A percentile compares a stretch with the other conserved stretches of the same genome.
These are phyloP conservation scores for Forsythia viridissima DNA, from an alignment of 257 asterid species.

Conservation along the genomic window DNA sequence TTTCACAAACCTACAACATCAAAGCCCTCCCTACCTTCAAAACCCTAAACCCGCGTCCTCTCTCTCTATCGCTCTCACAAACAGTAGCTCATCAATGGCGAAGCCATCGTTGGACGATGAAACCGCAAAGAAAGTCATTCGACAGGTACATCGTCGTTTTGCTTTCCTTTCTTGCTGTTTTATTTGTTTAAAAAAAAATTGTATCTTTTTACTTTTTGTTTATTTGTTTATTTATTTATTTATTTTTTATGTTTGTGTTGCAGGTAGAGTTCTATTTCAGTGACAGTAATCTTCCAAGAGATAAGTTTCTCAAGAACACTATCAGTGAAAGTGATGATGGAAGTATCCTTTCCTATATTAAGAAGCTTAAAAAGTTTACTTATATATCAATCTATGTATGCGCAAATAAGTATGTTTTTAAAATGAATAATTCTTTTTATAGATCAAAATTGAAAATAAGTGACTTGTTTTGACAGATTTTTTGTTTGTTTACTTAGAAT, in stretches of 20 bases:
- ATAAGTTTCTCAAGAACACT: constrained; percentile 62
- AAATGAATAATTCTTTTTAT: neutral
- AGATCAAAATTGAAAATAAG: neutral
- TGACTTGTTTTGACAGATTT: neutral
- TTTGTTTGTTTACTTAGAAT: no score
- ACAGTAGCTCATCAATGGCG: constrained; percentile 38
- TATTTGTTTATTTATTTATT: no score
- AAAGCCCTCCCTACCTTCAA: neutral
- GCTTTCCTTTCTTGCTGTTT: neutral
- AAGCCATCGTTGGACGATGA: constrained; percentile 64
- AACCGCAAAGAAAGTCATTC: constrained; percentile 78
- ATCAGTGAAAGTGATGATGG: constrained; percentile 83
- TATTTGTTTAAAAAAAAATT: neutral
- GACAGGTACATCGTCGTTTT: constrained; percentile 57
- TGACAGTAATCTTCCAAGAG: constrained; percentile 97
- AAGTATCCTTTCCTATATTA: constrained; percentile 59
- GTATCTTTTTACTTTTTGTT: neutral
- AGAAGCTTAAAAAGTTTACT: neutral
- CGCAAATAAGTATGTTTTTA: neutral
- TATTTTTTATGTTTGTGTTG: neutral
- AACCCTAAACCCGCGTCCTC: constrained; percentile 56
- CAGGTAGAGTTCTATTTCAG: constrained; percentile 98
- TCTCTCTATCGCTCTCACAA: constrained; percentile 4
- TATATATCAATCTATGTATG: neutral
- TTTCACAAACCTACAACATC: no score